A percentile compares a stretch with the other conserved stretches of the same genome.
Conservation (phyloP, 108 stramenopile genomes). For the Skeletonema costatum region DNA sequence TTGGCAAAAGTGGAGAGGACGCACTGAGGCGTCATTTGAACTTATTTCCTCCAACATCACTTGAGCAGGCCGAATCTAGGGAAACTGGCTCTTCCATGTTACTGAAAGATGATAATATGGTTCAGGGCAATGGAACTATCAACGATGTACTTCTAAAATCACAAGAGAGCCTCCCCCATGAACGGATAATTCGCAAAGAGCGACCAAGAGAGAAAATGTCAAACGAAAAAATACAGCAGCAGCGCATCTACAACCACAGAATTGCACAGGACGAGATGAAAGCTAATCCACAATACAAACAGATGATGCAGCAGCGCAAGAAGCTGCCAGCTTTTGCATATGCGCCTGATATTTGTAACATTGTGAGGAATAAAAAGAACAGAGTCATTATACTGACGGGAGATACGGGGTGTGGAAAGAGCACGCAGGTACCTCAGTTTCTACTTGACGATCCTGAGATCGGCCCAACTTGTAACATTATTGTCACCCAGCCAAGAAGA, state of each 20-base stretch:
- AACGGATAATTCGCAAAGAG: constrained; percentile 2
- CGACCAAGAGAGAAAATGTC: constrained; percentile 19
- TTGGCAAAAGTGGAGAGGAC: constrained; percentile 47
- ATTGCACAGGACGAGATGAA: constrained; percentile 25
- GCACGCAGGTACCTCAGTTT: constrained; percentile 91
- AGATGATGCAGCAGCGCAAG: constrained; percentile 45
- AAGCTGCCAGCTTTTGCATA: constrained; percentile 61
- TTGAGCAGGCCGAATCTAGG: constrained; percentile 51
- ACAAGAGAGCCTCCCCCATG: constrained; percentile 1
- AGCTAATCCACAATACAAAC: constrained; percentile 33
- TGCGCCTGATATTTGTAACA: constrained; percentile 54
- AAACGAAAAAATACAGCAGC: constrained; percentile 1
- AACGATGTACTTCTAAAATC: background rate
- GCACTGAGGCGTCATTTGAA: constrained; percentile 49
- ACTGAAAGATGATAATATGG: constrained; percentile 10
- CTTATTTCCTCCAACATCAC: constrained; percentile 47
- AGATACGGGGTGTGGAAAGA: constrained; percentile 70
- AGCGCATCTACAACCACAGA: constrained; percentile 24
- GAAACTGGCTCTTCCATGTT: constrained; percentile 67
- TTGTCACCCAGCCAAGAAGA: constrained; percentile 91
- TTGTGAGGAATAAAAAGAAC: constrained; percentile 44
- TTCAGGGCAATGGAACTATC: background rate
- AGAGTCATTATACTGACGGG: constrained; percentile 65
- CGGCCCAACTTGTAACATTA: constrained; percentile 69
- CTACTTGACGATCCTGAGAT: constrained; percentile 58